These are phyloP conservation scores for Citrus cavaleriei DNA, from an alignment of 345 rosid genomes.

Conservation along the genomic window DNA sequence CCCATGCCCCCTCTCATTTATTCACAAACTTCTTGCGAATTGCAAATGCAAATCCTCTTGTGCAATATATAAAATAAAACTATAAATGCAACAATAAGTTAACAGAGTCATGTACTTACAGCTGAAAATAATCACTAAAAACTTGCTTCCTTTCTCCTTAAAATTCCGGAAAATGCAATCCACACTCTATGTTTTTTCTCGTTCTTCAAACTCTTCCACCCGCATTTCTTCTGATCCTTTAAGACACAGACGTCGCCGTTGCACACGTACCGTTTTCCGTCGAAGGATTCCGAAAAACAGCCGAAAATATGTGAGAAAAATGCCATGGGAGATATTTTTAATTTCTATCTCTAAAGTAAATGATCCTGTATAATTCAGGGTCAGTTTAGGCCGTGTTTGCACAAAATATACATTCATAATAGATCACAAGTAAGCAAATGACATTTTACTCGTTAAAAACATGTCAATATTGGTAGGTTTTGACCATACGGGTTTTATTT, in stretches of 20 bases:
- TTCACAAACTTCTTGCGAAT: neutral
- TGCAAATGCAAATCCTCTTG: neutral
- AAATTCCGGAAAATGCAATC: conserved; percentile 9
- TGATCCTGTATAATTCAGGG: no score
- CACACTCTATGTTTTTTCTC: conserved; percentile 12
- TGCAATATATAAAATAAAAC: neutral
- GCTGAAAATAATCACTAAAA: neutral
- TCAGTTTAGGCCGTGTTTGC: neutral
- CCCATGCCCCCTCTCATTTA: neutral
- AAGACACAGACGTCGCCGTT: conserved; percentile 42
- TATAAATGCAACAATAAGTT: neutral
- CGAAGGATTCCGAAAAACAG: conserved; percentile 28
- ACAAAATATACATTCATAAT: neutral
- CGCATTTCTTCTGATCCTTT: neutral
- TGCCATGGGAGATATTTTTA: conserved; percentile 21
- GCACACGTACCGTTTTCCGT: conserved; percentile 25
- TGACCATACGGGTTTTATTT: neutral
- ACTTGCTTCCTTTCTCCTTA: neutral
- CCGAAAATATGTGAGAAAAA: conserved; percentile 32
- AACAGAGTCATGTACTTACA: neutral
- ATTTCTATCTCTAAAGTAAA: neutral
- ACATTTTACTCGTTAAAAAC: neutral
- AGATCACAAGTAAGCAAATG: no score
- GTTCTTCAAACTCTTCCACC: neutral
- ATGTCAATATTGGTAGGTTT: conserved; percentile 7